Conservation (phyloP, 192 early-diverging fungal species). For the Coemansia sp. region DNA sequence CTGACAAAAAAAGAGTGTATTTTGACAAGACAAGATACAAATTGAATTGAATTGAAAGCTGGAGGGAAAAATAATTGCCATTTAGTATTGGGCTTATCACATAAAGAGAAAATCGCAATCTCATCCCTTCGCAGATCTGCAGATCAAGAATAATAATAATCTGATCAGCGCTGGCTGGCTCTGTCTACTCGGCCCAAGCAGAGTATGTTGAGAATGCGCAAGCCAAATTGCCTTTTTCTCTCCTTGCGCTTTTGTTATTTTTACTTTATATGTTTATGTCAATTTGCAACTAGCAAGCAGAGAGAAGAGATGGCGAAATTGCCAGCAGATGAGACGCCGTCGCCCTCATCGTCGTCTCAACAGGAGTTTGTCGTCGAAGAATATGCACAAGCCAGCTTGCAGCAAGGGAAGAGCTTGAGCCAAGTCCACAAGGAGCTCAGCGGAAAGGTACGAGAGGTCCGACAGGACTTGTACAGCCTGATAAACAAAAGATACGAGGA, state of each 20-base stretch:
- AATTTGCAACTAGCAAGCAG: not conserved
- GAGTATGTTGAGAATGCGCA: too few relatives aligned
- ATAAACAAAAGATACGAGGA: constrained; percentile 42
- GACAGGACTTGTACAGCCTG: constrained; percentile 25
- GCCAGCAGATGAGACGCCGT: constrained; percentile 30
- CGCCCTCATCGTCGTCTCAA: constrained; percentile 2
- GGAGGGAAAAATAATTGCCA: too few relatives aligned
- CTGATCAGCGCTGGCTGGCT: too few relatives aligned
- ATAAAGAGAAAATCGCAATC: too few relatives aligned
- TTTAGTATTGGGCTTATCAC: too few relatives aligned
- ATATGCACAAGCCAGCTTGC: constrained; percentile 22
- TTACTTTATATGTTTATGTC: not conserved
- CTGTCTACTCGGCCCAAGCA: too few relatives aligned
- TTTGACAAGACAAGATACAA: not conserved
- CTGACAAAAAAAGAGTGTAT: not conserved
- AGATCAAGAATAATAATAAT: too few relatives aligned
- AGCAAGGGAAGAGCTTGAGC: constrained; percentile 25
- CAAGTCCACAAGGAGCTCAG: constrained; percentile 32
- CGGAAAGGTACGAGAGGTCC: constrained; percentile 12
- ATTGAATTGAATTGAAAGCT: too few relatives aligned
- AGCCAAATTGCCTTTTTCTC: not conserved
- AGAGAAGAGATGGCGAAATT: constrained; percentile 10
- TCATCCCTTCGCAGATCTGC: too few relatives aligned
- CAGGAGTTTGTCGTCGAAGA: constrained; percentile 19
- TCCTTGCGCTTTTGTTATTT: not conserved